These are phyloP conservation scores for Castanea mollissima DNA, from an alignment of 306 rosid genomes.

Conservation along the genomic window DNA sequence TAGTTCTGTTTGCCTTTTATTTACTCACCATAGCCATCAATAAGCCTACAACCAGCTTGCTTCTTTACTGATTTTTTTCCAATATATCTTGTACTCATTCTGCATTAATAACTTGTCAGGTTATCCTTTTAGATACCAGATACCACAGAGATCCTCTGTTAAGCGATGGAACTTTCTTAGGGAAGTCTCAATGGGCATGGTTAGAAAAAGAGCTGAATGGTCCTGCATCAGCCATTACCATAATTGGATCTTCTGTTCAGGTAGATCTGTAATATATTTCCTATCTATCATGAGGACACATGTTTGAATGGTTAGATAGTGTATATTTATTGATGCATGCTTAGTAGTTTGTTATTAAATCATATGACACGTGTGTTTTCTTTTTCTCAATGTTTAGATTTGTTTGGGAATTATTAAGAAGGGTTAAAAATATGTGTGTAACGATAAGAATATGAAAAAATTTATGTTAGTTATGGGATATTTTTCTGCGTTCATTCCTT, in stretches of 20 bases:
- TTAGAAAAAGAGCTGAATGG: constrained; percentile 64
- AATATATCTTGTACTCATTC: neutral
- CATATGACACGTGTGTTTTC: neutral
- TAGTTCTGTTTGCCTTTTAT: neutral
- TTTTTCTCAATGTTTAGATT: neutral
- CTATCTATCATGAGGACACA: neutral
- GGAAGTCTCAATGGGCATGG: constrained; percentile 73
- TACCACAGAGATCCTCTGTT: constrained; percentile 77
- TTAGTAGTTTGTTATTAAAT: neutral
- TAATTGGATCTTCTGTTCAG: constrained; percentile 83
- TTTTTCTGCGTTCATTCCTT: neutral
- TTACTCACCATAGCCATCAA: neutral
- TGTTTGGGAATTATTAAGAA: too few relatives aligned
- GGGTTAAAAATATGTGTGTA: too few relatives aligned
- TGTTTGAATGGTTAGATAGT: neutral
- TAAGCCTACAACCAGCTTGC: neutral
- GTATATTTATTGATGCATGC: neutral
- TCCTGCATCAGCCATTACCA: constrained; percentile 58
- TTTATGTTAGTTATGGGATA: too few relatives aligned
- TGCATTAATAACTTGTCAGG: constrained; percentile 27
- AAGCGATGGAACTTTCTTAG: constrained; percentile 78
- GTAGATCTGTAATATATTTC: constrained; percentile 20
- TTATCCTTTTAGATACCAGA: constrained; percentile 67
- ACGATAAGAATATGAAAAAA: too few relatives aligned
- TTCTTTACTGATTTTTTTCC: neutral